phyloP scores from a whole-genome alignment of 164 flowering plant genomes.

The Amborella trichopoda region DNA sequence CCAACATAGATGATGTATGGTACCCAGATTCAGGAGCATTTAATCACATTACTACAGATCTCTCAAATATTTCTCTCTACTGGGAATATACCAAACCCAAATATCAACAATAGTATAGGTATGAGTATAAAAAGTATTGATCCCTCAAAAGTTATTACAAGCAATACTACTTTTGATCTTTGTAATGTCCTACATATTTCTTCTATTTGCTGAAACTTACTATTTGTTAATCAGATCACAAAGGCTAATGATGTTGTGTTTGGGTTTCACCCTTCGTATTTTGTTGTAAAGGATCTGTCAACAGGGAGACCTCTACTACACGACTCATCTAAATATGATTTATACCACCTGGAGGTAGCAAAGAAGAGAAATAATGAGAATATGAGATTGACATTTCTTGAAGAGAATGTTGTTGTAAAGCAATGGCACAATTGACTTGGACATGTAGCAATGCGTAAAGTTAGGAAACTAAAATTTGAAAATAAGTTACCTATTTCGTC shows the following conservation, averaged over 20 bases:
- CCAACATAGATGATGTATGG: neutral
- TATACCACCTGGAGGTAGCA: neutral
- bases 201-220: neutral
- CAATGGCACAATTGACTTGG: neutral
- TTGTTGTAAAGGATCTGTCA: neutral
- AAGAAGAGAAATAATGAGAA: neutral
- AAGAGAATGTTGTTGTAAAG: neutral
- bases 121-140: neutral
- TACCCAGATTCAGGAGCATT: neutral
- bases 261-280: neutral
- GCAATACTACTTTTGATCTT: neutral
- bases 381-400: neutral
- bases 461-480: neutral
- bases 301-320: neutral
- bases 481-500: neutral
- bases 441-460: neutral
- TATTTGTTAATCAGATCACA: neutral
- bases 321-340: neutral
- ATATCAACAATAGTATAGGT: constrained; percentile 1
- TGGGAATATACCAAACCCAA: neutral
- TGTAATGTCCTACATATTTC: neutral
- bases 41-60: neutral
- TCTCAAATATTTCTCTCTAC: neutral
- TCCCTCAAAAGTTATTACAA: neutral
- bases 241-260: neutral